Evolutionary conservation across 2,329 filamentous ascomycete genomes (phyloP).

Genomic region (Diaporthe aspalathi): DNA sequence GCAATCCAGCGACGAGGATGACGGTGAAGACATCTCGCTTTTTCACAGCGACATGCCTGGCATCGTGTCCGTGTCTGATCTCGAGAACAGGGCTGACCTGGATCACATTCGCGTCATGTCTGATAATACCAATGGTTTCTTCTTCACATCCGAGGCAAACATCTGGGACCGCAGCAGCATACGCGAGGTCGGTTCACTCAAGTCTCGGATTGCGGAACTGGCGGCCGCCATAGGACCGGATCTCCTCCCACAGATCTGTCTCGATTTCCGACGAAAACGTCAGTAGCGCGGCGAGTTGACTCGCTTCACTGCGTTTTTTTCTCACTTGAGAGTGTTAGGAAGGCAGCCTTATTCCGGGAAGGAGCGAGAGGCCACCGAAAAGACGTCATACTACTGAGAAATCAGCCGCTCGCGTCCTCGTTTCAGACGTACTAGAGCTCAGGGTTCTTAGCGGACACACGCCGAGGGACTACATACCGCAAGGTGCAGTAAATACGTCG

Average conservation of each 20-base stretch:
- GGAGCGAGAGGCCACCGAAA: neutral
- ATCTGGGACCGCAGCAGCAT: conserved; percentile 69
- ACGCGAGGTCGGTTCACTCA: conserved; percentile 62
- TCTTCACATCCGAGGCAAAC: conserved; percentile 63
- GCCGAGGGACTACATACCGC: neutral
- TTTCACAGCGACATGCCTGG: conserved; percentile 76
- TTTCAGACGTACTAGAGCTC: neutral
- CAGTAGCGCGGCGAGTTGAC: conserved; percentile 21
- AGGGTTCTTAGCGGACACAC: neutral
- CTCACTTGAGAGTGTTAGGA: neutral
- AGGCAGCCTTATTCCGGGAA: neutral
- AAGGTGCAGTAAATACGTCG: neutral
- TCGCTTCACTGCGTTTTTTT: neutral
- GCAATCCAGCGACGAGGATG: conserved; percentile 38
- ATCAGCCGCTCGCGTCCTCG: neutral
- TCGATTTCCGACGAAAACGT: conserved; percentile 61
- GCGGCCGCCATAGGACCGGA: conserved; percentile 74
- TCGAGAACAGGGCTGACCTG: conserved; percentile 64
- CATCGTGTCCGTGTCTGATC: conserved; percentile 65
- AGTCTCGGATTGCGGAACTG: conserved; percentile 74
- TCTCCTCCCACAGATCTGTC: conserved; percentile 64
- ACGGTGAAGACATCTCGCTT: conserved; percentile 53
- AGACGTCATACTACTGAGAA: neutral
- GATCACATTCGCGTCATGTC: conserved; percentile 68
- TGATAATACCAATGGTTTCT: conserved; percentile 51